phyloP scores from a whole-genome alignment of 179 eudicot genomes.

The Patellifolia procumbens region DNA sequence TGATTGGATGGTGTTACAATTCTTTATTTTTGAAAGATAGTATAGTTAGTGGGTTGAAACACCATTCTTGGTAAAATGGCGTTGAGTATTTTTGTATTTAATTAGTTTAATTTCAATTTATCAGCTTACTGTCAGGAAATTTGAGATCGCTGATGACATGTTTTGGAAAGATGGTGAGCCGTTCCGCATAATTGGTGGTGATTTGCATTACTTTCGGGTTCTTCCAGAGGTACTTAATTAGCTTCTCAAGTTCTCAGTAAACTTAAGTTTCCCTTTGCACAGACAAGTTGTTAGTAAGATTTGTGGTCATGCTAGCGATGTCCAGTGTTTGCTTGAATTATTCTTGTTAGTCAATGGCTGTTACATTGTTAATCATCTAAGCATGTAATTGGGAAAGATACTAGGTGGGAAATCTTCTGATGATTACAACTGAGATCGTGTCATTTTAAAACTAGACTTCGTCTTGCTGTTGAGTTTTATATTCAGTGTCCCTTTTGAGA shows the following conservation, averaged over 20 bases:
- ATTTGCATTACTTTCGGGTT: conserved; percentile 87
- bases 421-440: not conserved
- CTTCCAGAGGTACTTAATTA: conserved; percentile 65
- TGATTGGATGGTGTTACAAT: not conserved
- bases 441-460: not conserved
- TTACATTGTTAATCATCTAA: not conserved
- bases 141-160: conserved; percentile 84
- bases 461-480: not conserved
- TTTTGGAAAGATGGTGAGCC: conserved; percentile 87
- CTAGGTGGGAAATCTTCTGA: not conserved
- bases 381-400: not conserved
- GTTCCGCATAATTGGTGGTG: conserved; percentile 87
- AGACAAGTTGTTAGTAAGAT: too few species aligned
- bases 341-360: not conserved
- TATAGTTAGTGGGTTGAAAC: not conserved
- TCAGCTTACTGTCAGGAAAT: conserved; percentile 49
- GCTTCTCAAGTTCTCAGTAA: not conserved
- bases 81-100: conserved; percentile 5
- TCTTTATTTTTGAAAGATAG: not conserved
- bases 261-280: not conserved
- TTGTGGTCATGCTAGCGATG: too few species aligned
- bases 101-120: conserved; percentile 16
- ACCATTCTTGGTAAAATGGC: conserved; percentile 2
- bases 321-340: not conserved
- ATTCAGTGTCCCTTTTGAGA: not conserved